Evolutionary conservation across 345 rosid species (phyloP).

Genomic region (Balakata baccata): DNA sequence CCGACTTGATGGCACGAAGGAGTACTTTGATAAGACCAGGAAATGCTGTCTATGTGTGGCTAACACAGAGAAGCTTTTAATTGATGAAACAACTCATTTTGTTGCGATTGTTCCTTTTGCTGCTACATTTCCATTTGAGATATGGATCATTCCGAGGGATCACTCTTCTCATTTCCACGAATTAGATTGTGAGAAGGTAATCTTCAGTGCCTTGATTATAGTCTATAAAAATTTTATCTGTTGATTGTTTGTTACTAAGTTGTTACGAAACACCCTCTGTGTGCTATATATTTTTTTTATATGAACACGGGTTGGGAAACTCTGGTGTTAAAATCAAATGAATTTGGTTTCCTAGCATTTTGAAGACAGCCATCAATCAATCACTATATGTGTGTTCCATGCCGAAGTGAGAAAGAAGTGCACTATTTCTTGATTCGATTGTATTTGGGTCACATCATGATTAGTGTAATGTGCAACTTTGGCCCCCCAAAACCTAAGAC

Average conservation of each 20-base stretch:
- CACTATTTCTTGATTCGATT: background rate
- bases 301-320: background rate
- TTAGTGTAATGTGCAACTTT: background rate
- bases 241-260: background rate
- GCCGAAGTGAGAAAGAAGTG: background rate
- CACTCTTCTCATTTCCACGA: slow-evolving; percentile 74
- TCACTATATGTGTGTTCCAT: background rate
- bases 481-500: background rate
- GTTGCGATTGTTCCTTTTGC: slow-evolving; percentile 66
- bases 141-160: slow-evolving; percentile 70
- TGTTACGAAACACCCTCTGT: background rate
- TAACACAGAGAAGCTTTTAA: slow-evolving; percentile 44
- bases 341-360: background rate
- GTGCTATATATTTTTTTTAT: background rate
- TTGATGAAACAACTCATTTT: slow-evolving; percentile 57
- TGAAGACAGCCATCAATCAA: background rate
- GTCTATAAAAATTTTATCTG: background rate
- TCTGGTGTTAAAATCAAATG: background rate
- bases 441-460: background rate
- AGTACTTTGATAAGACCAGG: slow-evolving; percentile 54
- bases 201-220: background rate
- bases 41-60: slow-evolving; percentile 68
- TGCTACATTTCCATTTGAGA: slow-evolving; percentile 69
- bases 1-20: slow-evolving; percentile 55
- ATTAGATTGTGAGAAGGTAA: slow-evolving; percentile 56